Evolutionary conservation across 352 stramenopile genomes (phyloP).

Genomic region (Phytophthora crassamura): DNA sequence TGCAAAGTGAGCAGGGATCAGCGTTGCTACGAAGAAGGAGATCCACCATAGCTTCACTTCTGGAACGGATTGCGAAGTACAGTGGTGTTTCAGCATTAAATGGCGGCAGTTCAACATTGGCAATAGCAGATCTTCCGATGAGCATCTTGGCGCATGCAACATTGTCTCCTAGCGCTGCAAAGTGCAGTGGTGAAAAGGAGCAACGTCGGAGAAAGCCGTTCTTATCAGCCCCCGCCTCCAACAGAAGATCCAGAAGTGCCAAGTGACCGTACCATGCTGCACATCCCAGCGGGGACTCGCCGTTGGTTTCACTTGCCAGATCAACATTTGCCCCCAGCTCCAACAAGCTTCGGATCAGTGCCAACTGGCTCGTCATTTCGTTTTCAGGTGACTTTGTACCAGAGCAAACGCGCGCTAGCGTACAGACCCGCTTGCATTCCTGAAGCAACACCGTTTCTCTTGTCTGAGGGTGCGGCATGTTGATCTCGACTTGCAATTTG

Average conservation of each 20-base stretch:
- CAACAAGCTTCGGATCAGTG: slow-evolving; percentile 52
- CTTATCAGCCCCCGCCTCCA: slow-evolving; percentile 53
- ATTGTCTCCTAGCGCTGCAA: slow-evolving; percentile 52
- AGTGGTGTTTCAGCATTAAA: slow-evolving; percentile 54
- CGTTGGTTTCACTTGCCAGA: slow-evolving; percentile 53
- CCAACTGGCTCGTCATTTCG: slow-evolving; percentile 32
- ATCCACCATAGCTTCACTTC: slow-evolving; percentile 50
- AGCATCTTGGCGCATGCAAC: slow-evolving; percentile 53
- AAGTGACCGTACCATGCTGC: slow-evolving; percentile 60
- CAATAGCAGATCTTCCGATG: slow-evolving; percentile 35
- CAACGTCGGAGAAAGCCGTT: slow-evolving; percentile 42
- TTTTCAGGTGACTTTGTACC: neutral
- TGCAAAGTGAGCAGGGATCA: slow-evolving; percentile 49
- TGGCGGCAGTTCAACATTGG: slow-evolving; percentile 49
- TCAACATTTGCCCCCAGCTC: slow-evolving; percentile 64
- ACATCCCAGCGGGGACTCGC: slow-evolving; percentile 60
- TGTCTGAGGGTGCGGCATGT: slow-evolving; percentile 45
- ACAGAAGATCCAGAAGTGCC: slow-evolving; percentile 51
- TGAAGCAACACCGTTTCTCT: slow-evolving; percentile 57
- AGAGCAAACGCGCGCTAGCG: neutral
- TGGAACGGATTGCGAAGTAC: slow-evolving; percentile 69
- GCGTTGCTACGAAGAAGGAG: slow-evolving; percentile 52
- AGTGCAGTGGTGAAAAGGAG: slow-evolving; percentile 70
- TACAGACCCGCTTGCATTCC: slow-evolving; percentile 66
- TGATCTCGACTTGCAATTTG: slow-evolving; percentile 55